Conservation (phyloP, 2,329 filamentous ascomycete species). For the Fusarium sp. region DNA sequence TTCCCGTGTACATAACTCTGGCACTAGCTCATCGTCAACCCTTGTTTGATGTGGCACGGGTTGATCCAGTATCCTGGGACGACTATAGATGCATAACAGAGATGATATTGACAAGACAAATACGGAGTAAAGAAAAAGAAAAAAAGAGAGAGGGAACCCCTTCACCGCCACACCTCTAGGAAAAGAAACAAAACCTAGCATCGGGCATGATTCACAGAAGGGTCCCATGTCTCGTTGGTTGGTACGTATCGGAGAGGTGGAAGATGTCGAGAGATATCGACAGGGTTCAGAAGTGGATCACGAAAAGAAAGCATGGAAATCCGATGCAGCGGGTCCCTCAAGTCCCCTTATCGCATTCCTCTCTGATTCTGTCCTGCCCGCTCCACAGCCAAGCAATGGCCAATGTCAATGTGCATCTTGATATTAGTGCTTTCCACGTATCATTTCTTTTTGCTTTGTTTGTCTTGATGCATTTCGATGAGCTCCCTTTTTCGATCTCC, state of each 20-base stretch:
- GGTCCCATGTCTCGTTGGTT: conserved; percentile 1
- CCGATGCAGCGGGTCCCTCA: conserved; percentile 28
- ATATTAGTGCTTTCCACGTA: conserved; percentile 4
- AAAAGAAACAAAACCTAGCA: conserved; percentile 6
- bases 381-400: background rate
- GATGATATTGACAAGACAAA: conserved; percentile 20
- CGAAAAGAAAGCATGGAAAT: conserved; percentile 31
- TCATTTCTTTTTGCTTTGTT: conserved; percentile 29
- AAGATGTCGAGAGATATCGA: conserved; percentile 22
- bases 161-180: background rate
- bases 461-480: conserved; percentile 14
- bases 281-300: conserved; percentile 33
- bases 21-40: conserved; percentile 29
- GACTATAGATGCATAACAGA: conserved; percentile 17
- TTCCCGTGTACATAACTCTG: conserved; percentile 27
- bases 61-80: conserved; percentile 33
- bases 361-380: background rate
- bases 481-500: conserved; percentile 22
- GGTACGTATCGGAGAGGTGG: conserved; percentile 24
- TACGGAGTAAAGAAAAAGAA: conserved; percentile 23
- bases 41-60: conserved; percentile 34
- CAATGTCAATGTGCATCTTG: conserved; percentile 2
- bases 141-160: background rate
- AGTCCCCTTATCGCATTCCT: conserved; percentile 28
- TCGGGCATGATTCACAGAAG: conserved; percentile 7